A percentile compares a stretch with the other conserved stretches of the same genome.
These are phyloP conservation scores for Fomitopsis serialis DNA, from an alignment of 768 basidiomycete genomes.

Conservation along the genomic window DNA sequence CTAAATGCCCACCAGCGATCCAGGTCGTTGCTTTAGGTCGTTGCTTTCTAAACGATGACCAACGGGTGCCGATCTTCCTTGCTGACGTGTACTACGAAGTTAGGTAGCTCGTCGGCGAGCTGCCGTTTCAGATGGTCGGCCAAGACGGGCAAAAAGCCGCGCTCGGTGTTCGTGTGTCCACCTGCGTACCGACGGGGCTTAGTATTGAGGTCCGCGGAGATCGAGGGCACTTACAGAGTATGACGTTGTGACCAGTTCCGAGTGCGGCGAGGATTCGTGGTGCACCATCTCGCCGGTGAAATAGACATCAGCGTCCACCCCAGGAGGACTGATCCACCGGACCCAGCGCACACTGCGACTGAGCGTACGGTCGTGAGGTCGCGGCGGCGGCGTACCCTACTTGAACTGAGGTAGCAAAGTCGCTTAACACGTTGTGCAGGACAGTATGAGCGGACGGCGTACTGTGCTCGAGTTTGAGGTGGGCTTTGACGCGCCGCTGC, in stretches of 20 bases:
- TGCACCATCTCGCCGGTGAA: conserved; percentile 93
- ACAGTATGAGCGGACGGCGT: conserved; percentile 19
- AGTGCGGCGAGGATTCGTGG: conserved; percentile 83
- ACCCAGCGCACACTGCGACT: conserved; percentile 89
- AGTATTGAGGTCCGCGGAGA: not conserved
- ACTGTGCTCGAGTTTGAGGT: conserved; percentile 60
- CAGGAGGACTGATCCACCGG: conserved; percentile 72
- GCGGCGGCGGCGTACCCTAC: conserved; percentile 44
- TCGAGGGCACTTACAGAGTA: conserved; percentile 60
- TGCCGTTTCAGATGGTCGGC: conserved; percentile 58
- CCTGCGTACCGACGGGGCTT: conserved; percentile 43
- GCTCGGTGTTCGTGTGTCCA: conserved; percentile 93
- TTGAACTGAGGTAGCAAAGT: conserved; percentile 43
- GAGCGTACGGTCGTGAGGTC: conserved; percentile 35
- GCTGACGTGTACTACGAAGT: conserved; percentile 66
- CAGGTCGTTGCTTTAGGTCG: not conserved
- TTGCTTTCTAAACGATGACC: conserved; percentile 41
- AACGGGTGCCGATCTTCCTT: conserved; percentile 72
- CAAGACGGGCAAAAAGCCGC: conserved; percentile 81
- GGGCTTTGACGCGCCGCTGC: conserved; percentile 62
- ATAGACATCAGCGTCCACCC: conserved; percentile 77
- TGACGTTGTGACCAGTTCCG: conserved; percentile 70
- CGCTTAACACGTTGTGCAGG: conserved; percentile 3
- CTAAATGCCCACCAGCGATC: not conserved
- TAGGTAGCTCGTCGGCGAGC: conserved; percentile 23